These are phyloP conservation scores for Apiotrichum sp. DNA, from an alignment of 1,284 basidiomycete genomes.

Conservation along the genomic window DNA sequence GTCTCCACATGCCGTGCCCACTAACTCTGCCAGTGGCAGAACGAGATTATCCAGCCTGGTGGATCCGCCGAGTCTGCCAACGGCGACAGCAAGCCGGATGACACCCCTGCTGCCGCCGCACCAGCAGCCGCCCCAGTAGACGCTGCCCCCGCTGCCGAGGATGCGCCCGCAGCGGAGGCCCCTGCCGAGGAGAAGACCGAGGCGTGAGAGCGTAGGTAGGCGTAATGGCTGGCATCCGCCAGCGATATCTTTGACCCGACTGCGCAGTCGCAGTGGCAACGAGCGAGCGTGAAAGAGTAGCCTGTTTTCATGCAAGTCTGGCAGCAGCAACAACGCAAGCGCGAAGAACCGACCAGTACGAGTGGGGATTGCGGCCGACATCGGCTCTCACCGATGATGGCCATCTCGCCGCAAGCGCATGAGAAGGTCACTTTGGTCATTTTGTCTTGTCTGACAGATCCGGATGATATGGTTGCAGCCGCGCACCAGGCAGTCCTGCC, in stretches of 20 bases:
- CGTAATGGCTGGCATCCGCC: background rate
- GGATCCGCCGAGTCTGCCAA: slow-evolving; percentile 16
- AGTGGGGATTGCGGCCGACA: too few relatives aligned
- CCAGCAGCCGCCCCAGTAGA: too few relatives aligned
- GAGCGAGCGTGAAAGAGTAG: slow-evolving; percentile 5
- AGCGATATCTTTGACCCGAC: background rate
- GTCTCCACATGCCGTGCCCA: slow-evolving; percentile 2
- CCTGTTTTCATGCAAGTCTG: slow-evolving; percentile 2
- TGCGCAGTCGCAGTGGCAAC: background rate
- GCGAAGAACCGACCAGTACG: too few relatives aligned
- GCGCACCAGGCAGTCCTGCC: too few relatives aligned
- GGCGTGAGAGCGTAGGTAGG: slow-evolving; percentile 1
- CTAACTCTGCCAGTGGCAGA: slow-evolving; percentile 1
- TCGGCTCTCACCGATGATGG: slow-evolving; percentile 13
- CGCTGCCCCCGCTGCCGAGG: slow-evolving; percentile 2
- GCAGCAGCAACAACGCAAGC: background rate
- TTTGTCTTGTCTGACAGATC: too few relatives aligned
- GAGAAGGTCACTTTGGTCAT: too few relatives aligned
- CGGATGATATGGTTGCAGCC: too few relatives aligned
- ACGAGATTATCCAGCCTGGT: slow-evolving; percentile 20
- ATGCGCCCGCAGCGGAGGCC: slow-evolving; percentile 4
- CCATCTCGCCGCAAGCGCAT: too few relatives aligned
- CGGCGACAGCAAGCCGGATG: slow-evolving; percentile 52
- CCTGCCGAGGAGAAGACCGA: slow-evolving; percentile 13
- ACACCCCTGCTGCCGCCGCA: background rate